These are phyloP conservation scores for Cyberlindnera amylophila DNA, from an alignment of 805 yeast species.

Conservation along the genomic window DNA sequence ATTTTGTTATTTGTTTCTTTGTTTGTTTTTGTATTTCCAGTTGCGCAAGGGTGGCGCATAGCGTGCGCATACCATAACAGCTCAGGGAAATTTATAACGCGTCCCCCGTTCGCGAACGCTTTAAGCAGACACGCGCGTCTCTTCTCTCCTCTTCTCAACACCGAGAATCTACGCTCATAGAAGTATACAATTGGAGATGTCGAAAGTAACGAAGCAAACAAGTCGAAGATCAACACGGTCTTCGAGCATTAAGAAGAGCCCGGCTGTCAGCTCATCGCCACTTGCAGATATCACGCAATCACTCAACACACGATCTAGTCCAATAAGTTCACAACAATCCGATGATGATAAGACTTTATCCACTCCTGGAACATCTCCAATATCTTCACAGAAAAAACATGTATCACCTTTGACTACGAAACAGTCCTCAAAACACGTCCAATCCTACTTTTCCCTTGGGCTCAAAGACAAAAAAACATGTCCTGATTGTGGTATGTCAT, in stretches of 20 bases:
- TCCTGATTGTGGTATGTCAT: slow-evolving; percentile 52
- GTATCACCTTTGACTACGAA: background rate
- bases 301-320: slow-evolving; percentile 8
- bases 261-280: background rate
- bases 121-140: too few species aligned
- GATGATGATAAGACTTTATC: background rate
- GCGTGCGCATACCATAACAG: too few species aligned
- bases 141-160: too few species aligned
- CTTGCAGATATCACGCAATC: slow-evolving; percentile 2
- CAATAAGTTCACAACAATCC: slow-evolving; percentile 12
- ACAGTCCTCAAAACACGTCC: slow-evolving; percentile 6
- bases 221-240: background rate
- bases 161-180: too few species aligned
- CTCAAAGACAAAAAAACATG: slow-evolving; percentile 34
- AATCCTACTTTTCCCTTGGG: slow-evolving; percentile 19
- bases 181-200: background rate
- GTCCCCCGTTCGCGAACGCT: too few species aligned
- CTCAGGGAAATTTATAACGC: too few species aligned
- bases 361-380: slow-evolving; percentile 16
- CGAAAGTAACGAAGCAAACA: background rate
- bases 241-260: background rate
- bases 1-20: too few species aligned
- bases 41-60: too few species aligned
- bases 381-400: background rate
- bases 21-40: too few species aligned